These are phyloP conservation scores for Sugiyamaella pinicola DNA, from an alignment of 1,139 yeast genomes.

Conservation along the genomic window DNA sequence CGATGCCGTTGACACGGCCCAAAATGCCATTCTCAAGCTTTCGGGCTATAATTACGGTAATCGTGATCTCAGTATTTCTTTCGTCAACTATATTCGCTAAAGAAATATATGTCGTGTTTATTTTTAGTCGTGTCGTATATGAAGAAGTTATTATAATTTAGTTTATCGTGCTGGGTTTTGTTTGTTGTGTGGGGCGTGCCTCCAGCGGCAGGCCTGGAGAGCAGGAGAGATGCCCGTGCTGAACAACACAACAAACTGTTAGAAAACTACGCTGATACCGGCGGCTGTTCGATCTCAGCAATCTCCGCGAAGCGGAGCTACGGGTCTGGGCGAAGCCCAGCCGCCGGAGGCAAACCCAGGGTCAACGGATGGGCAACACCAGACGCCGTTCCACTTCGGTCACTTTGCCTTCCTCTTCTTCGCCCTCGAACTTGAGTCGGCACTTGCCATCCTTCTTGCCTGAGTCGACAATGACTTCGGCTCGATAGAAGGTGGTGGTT, in stretches of 20 bases:
- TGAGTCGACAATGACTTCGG: slow-evolving; percentile 71
- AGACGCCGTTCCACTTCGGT: slow-evolving; percentile 87
- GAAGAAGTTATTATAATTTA: slow-evolving; percentile 6
- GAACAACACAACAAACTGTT: too few relatives aligned
- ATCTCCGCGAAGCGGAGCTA: slow-evolving; percentile 1
- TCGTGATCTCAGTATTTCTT: slow-evolving; percentile 66
- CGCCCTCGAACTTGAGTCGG: slow-evolving; percentile 88
- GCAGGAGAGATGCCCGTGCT: too few relatives aligned
- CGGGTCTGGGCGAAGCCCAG: slow-evolving; percentile 2
- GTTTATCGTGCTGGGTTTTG: too few relatives aligned
- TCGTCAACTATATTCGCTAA: slow-evolving; percentile 44
- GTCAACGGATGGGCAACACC: slow-evolving; percentile 58
- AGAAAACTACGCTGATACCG: too few relatives aligned
- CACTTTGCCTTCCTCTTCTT: slow-evolving; percentile 93
- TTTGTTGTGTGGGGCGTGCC: too few relatives aligned
- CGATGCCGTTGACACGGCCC: slow-evolving; percentile 68
- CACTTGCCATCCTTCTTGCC: slow-evolving; percentile 75
- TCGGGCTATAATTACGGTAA: slow-evolving; percentile 85
- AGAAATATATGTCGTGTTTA: slow-evolving; percentile 5
- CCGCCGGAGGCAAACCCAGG: neutral
- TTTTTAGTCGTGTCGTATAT: neutral
- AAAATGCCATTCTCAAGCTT: slow-evolving; percentile 70
- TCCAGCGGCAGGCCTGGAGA: too few relatives aligned
- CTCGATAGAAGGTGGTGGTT: slow-evolving; percentile 95
- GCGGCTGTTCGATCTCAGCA: too few relatives aligned